Conservation (phyloP, 768 basidiomycete species). For the Cystofilobasidium capitatum region DNA sequence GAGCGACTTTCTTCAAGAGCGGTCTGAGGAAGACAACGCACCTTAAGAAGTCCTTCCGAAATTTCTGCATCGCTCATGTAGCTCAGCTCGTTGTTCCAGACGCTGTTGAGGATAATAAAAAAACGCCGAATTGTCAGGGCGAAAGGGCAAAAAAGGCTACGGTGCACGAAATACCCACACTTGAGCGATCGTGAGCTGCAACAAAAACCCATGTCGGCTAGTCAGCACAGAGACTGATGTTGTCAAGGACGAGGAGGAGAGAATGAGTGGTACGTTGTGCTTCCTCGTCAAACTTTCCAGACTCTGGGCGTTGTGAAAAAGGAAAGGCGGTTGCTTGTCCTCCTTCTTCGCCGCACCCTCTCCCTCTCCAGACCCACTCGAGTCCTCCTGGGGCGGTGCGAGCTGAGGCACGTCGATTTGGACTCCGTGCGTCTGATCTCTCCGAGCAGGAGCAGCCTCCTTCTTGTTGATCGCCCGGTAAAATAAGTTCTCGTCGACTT, state of each 20-base stretch:
- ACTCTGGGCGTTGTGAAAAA: constrained; percentile 66
- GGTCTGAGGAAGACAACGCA: background rate
- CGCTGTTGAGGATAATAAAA: constrained; percentile 34
- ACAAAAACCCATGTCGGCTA: background rate
- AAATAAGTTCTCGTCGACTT: constrained; percentile 90
- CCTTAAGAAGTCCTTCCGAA: constrained; percentile 18
- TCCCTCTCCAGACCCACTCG: background rate
- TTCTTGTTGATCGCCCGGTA: constrained; percentile 84
- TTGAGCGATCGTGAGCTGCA: constrained; percentile 82
- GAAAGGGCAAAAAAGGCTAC: constrained; percentile 32
- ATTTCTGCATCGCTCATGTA: constrained; percentile 61
- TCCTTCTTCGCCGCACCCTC: constrained; percentile 34
- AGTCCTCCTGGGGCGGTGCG: background rate
- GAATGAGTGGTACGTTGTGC: constrained; percentile 58
- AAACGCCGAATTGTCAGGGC: background rate
- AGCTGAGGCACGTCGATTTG: constrained; percentile 46
- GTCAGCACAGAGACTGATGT: background rate
- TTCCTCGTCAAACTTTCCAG: constrained; percentile 64
- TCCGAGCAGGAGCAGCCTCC: constrained; percentile 65
- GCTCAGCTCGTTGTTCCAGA: constrained; percentile 79
- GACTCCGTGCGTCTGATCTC: constrained; percentile 42
- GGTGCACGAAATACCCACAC: constrained; percentile 32
- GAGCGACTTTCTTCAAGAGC: background rate
- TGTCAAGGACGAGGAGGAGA: background rate
- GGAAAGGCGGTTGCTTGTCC: constrained; percentile 66